A percentile compares a stretch with the other conserved stretches of the same genome.
phyloP scores from a whole-genome alignment of 805 yeast species.

The Metschnikowia sp. region DNA sequence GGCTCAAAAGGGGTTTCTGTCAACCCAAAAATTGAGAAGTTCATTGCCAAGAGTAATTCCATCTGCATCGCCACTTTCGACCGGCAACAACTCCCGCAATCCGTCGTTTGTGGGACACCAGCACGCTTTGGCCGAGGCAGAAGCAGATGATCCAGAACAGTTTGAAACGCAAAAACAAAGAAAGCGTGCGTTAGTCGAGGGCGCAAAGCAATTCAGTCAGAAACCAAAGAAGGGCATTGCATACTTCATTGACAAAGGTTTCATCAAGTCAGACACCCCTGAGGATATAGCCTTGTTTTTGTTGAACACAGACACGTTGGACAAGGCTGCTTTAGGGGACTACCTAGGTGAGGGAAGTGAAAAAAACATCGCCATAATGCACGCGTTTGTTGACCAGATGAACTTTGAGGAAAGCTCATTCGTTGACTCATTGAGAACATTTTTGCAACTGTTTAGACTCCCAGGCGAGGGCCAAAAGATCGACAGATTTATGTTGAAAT shows the following conservation, averaged over 20 bases:
- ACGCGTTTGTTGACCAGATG: constrained; percentile 85
- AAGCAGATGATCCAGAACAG: constrained; percentile 71
- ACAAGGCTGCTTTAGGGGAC: constrained; percentile 84
- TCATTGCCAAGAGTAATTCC: constrained; percentile 1
- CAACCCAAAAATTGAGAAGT: constrained; percentile 4
- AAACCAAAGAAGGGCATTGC: constrained; percentile 80
- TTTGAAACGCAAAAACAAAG: constrained; percentile 82
- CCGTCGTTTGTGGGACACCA: constrained; percentile 26
- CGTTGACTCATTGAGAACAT: constrained; percentile 80
- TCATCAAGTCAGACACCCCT: constrained; percentile 61
- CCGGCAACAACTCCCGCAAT: constrained; percentile 28
- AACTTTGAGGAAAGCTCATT: constrained; percentile 67
- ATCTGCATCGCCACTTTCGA: constrained; percentile 23
- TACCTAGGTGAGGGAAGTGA: constrained; percentile 87
- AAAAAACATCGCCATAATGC: constrained; percentile 78
- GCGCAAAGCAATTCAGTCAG: constrained; percentile 74
- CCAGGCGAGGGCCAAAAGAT: constrained; percentile 99
- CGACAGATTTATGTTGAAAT: constrained; percentile 93
- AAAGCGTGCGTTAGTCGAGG: constrained; percentile 77
- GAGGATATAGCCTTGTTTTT: constrained; percentile 71
- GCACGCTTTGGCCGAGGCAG: constrained; percentile 53
- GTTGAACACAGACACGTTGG: constrained; percentile 68
- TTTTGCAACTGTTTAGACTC: constrained; percentile 83
- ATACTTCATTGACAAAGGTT: constrained; percentile 56
- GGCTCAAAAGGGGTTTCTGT: constrained; percentile 64